Base-by-base conservation (phyloP, 1,284 basidiomycete species). In the Tylopilus orsonianus region DNA sequence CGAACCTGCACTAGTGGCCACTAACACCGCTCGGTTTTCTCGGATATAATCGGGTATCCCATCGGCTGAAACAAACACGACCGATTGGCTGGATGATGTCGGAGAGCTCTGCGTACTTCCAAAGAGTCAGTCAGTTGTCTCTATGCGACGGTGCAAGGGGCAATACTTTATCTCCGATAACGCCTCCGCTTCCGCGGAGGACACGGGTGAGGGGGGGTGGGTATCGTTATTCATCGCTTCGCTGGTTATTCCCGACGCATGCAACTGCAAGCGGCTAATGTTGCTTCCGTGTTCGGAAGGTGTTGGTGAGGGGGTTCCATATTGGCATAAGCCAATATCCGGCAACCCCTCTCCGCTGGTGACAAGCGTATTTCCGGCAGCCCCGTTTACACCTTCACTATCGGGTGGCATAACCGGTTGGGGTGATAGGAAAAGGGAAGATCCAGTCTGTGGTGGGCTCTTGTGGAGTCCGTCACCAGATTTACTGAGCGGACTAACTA, bases 211-310 rank as follows among this genome's bases (percentile, higher is more conserved):
- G 0, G 26, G 35, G 8, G 44, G 26, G n/a, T 41, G 48, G 3
- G 47, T 42, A 16, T 55, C 49, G 18, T 50, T 35, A 12, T 51
- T 41, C 2, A 24, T 18, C 9, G 43, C 40, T 2, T 29, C n/a
- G 27, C 43, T 22, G 19, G 49, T 46, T 10, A 24, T 39, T 23
- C 32, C 42, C 14, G 48, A 50, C 5, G 36, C 29, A 2, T 9
- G 30, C 4, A 41, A 12, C 7, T 33, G 55, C 19, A 24, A 12
- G 14, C 30, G 54, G 30, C 44, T 56, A 1, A 16, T 19, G 34
- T 55, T 33, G 37, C 64, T 65, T 14, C 60, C 65, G 8, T 57
- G 65, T 33, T 68, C 65, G 0, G 62, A 67, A 1, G 65, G 61
- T 1, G 66, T 55, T 2, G 57, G 60, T 0, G 62, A 68, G 14